Evolutionary conservation across 768 basidiomycete genomes (phyloP).

Genomic region (Trametes punicea): DNA sequence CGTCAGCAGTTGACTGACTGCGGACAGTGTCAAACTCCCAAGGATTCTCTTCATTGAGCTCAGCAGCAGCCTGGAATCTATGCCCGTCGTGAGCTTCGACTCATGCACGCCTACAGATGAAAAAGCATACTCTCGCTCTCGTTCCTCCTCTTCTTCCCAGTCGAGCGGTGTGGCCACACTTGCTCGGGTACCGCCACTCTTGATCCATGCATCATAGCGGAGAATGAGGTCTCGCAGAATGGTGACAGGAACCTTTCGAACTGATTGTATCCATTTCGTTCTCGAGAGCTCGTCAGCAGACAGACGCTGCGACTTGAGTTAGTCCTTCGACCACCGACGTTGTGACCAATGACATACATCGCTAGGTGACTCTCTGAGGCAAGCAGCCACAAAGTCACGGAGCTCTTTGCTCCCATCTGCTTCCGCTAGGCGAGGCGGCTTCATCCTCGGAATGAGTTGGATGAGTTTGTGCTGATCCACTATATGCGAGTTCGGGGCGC

Average conservation of each 20-base stretch:
- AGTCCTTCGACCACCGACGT: not conserved
- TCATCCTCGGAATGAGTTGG: constrained; percentile 81
- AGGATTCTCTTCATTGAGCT: constrained; percentile 33
- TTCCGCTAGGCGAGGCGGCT: constrained; percentile 78
- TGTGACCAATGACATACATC: constrained; percentile 49
- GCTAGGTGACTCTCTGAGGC: constrained; percentile 74
- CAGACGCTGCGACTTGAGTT: constrained; percentile 53
- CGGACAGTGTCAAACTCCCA: constrained; percentile 82
- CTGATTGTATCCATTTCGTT: constrained; percentile 85
- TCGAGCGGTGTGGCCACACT: constrained; percentile 70
- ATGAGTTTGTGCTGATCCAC: constrained; percentile 81
- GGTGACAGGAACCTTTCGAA: constrained; percentile 62
- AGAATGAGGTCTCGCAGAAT: constrained; percentile 77
- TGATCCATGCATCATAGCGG: constrained; percentile 71
- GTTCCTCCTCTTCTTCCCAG: constrained; percentile 68
- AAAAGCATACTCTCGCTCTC: constrained; percentile 22
- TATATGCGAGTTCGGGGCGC: constrained; percentile 87
- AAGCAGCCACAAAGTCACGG: constrained; percentile 81
- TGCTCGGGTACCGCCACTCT: constrained; percentile 66
- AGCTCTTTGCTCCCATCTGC: constrained; percentile 79
- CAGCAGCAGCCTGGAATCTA: constrained; percentile 3
- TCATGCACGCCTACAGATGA: not conserved
- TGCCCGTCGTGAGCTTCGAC: not conserved
- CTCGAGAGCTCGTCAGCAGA: constrained; percentile 86
- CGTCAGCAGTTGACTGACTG: constrained; percentile 32